Evolutionary conservation across 805 yeast genomes (phyloP).

Genomic region (Tetrapisispora fleetii): DNA sequence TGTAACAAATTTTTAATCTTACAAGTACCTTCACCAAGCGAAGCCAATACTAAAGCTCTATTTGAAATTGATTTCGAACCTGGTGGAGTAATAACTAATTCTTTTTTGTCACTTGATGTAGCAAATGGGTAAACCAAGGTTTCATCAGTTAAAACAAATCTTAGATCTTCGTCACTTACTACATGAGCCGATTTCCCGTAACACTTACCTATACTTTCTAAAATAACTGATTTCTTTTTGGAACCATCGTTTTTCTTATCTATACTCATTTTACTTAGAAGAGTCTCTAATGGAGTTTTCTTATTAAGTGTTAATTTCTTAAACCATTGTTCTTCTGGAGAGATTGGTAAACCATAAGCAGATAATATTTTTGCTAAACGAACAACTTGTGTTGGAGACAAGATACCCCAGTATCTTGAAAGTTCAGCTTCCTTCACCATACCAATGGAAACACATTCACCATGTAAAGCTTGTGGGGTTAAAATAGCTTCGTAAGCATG

Average conservation of each 20-base stretch:
- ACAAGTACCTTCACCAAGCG: slow-evolving; percentile 80
- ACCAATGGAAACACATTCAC: slow-evolving; percentile 98
- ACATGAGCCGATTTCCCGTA: slow-evolving; percentile 80
- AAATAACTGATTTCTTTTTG: slow-evolving; percentile 74
- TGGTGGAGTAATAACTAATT: slow-evolving; percentile 62
- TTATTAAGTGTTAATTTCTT: slow-evolving; percentile 59
- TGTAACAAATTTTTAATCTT: slow-evolving; percentile 77
- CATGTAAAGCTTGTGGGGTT: slow-evolving; percentile 93
- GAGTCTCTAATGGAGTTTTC: slow-evolving; percentile 62
- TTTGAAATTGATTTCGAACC: slow-evolving; percentile 97
- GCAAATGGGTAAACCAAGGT: slow-evolving; percentile 53
- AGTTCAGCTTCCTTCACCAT: slow-evolving; percentile 91
- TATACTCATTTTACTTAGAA: slow-evolving; percentile 80
- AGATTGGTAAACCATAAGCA: slow-evolving; percentile 78
- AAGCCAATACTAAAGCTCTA: slow-evolving; percentile 87
- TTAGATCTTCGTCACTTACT: slow-evolving; percentile 70
- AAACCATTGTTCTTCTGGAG: slow-evolving; percentile 63
- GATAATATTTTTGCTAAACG: slow-evolving; percentile 72
- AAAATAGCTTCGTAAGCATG: slow-evolving; percentile 97
- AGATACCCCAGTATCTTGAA: slow-evolving; percentile 79
- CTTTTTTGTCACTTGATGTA: slow-evolving; percentile 20
- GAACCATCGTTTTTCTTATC: slow-evolving; percentile 96
- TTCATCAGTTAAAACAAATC: slow-evolving; percentile 77
- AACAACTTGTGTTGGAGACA: slow-evolving; percentile 90
- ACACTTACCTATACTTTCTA: slow-evolving; percentile 81